Conservation (phyloP, 345 rosid species). For the thale cress (Arabidopsis thaliana) region TAIR10.1 NC_003075.7:981501-982000, state of each 20-base stretch:
- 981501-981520: neutral
- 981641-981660: neutral
- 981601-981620: constrained; percentile 9
- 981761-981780: constrained; percentile 11
- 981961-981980: constrained; percentile 8
- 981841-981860: constrained; percentile 17
- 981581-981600: constrained; percentile 16
- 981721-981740: constrained; percentile 13
- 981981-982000: constrained; percentile 9
- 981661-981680: neutral
- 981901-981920: constrained; percentile 13
- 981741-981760: neutral
- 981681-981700: constrained; percentile 9
- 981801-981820: constrained; percentile 1
- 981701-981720: neutral
- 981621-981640: constrained; percentile 4
- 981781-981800: constrained; percentile 3
- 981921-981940: constrained; percentile 9
- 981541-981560: constrained; percentile 13
- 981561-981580: constrained; percentile 6
- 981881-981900: constrained; percentile 2
- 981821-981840: constrained; percentile 11
- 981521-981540: constrained; percentile 29
- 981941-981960: constrained; percentile 11
- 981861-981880: constrained; percentile 8